Base-by-base conservation (phyloP, 805 yeast species). In the Ogataea chonburiensis region DNA sequence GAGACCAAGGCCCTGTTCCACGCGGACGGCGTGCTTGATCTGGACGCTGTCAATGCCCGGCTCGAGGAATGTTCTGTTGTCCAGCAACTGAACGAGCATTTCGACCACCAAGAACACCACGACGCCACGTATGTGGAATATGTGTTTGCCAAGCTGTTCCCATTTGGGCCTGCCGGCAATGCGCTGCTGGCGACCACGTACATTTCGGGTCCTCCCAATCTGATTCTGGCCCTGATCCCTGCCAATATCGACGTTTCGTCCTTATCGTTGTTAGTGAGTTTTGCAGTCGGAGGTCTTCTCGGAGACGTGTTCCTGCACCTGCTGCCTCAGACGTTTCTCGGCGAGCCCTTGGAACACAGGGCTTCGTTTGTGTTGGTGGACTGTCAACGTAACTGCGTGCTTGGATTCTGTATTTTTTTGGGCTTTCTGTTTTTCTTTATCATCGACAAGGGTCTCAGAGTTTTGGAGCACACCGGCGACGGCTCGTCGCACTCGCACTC, bases 281-380 rank as follows among this genome's bases (percentile, higher is more conserved):
- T 84, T 61, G 89, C 91, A 10, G 71, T 79, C 31, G 93, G 93
- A 28, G 85, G 89, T 1, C 62, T 84, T 24, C 60, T 84, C 22
- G 91, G 91, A 28, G 91, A 83, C 53, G 77, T 82, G 1, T 80
- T 84, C 44, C 55, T 83, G 28, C 93, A 84, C 56, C 53, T 84
- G 40, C 58, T 84, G 30, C 93, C 93, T 3, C 84, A 80, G 50
- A 73, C 79, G 1, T 80, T 78, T 46, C 61, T 72, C 7, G 79
- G 81, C 9, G 77, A 75, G 39, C 60, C 66, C 2, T 49, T 61
- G 28, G 73, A 64, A 31, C 66, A 66, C 35, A 63, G 53, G 22
- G 64, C 63, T 15, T 53, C 68, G 11, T 68, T 75, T 48, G 71
- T 75, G 3, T 52, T 73, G 17, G 75, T 75, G 34, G 79, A 75